A percentile compares a stretch with the other conserved stretches of the same genome.
These are phyloP conservation scores for Cryphonectria japonica DNA, from an alignment of 2,329 filamentous ascomycete species.

Conservation along the genomic window DNA sequence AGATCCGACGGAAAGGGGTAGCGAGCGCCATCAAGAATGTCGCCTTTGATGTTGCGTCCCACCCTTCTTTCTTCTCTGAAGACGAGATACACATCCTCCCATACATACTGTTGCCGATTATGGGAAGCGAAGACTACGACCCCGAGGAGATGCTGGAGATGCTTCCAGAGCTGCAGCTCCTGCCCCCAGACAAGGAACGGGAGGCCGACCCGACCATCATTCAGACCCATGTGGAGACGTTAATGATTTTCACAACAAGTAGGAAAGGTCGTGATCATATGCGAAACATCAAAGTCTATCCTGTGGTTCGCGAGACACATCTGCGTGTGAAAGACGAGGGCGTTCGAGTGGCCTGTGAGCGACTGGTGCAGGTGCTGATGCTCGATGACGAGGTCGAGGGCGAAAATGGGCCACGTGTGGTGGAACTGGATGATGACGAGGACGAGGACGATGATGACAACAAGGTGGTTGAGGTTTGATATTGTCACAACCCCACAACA, in stretches of 20 bases:
- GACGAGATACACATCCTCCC: conserved; percentile 80
- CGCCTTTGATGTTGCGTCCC: conserved; percentile 78
- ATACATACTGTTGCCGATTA: conserved; percentile 86
- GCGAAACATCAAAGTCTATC: conserved; percentile 81
- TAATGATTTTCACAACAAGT: conserved; percentile 82
- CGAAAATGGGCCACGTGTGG: conserved; percentile 48
- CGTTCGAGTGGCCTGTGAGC: conserved; percentile 83
- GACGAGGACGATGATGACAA: conserved; percentile 60
- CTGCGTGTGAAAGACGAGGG: conserved; percentile 74
- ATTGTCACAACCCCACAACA: neutral
- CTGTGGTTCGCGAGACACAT: conserved; percentile 86
- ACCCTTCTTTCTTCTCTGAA: conserved; percentile 71
- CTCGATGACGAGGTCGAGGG: conserved; percentile 62
- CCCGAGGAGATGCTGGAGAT: conserved; percentile 86
- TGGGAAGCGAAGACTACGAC: conserved; percentile 83
- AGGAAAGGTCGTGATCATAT: conserved; percentile 74
- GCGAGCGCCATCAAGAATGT: conserved; percentile 94
- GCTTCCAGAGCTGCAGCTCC: conserved; percentile 86
- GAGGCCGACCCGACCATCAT: conserved; percentile 78
- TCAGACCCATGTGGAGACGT: conserved; percentile 85
- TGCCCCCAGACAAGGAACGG: conserved; percentile 86
- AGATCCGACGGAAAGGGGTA: conserved; percentile 88
- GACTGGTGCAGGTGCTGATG: conserved; percentile 87
- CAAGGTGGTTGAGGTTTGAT: conserved; percentile 57
- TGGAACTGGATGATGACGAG: conserved; percentile 52